Base-by-base conservation (phyloP, 1,284 basidiomycete species). In the Ganoderma boninense region DNA sequence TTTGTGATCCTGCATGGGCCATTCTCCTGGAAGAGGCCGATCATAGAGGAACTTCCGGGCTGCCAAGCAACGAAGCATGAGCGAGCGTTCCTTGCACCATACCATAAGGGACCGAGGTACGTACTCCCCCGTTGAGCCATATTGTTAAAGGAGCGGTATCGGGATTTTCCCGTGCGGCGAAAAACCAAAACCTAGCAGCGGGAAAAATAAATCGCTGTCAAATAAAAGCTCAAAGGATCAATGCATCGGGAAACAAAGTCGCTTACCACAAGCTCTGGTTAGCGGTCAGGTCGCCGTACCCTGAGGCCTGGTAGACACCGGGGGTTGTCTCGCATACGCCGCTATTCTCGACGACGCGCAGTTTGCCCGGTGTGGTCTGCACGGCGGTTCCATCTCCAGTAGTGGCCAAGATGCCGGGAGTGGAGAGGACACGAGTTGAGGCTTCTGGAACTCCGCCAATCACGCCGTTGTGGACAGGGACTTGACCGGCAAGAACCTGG, bases 21-120 rank as follows among this genome's bases (percentile, higher is more conserved):
- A 61, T 86, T 81, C 75, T 90, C 91, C 73, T 92, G 90, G 75
- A 92, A 86, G 20, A 92, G 82, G 18, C 91, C 91, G 56, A 91
- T 86, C 87, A 91, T 90, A 66, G 87, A 89, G 5, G 88, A 91
- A 73, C 86, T 88, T 70, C 90, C 91, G 11, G 91, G 89, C 85
- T 84, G 83, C 70, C 62, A 67, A 14, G 64, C 44, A 46, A 52
- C 20, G 65, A 23, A 42, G 65, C 32, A 13, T 68, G 40, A 64
- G 57, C 29, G 42, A 52, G 40, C 32, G 26, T 32, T n/a, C 18
- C 54, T 44, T 43, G 60, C 7, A 29, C 3, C 20, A 26, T 10
- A 8, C 20, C 10, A 32, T n/a, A 62, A 29, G 13, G 32, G 11
- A 23, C 26, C 44, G 40, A 26, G 23, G 23, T 40, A 80, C 86